These are phyloP conservation scores for Gracilaria caudata DNA, from an alignment of 23 red algal genomes.

Conservation along the genomic window DNA sequence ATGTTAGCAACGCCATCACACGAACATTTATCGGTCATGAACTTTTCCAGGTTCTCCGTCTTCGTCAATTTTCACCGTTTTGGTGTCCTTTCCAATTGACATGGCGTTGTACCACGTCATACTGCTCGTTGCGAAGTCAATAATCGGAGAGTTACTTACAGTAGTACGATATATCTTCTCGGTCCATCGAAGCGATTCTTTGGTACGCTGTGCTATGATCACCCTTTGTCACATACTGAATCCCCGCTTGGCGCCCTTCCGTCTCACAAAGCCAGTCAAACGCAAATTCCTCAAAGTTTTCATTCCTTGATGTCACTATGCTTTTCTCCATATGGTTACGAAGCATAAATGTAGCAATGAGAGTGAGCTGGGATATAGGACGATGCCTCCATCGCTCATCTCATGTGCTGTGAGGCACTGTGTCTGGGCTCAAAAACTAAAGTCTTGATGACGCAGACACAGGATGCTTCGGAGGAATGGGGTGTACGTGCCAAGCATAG, in stretches of 20 bases:
- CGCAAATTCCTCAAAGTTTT: constrained; percentile 40
- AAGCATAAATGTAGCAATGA: constrained; percentile 10
- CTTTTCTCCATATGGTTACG: constrained; percentile 29
- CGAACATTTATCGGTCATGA: constrained; percentile 1
- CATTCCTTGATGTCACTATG: constrained; percentile 18
- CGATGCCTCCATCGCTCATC: constrained; percentile 3
- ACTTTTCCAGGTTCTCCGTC: background rate
- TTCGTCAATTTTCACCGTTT: constrained; percentile 11
- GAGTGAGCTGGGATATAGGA: constrained; percentile 31
- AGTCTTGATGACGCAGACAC: constrained; percentile 27
- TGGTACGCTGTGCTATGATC: constrained; percentile 31
- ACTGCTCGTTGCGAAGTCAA: constrained; percentile 21
- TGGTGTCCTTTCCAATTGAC: constrained; percentile 16
- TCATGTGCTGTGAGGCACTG: constrained; percentile 46
- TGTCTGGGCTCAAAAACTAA: constrained; percentile 28
- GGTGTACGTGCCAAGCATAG: constrained; percentile 6
- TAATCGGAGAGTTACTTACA: constrained; percentile 9
- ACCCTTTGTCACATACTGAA: constrained; percentile 20
- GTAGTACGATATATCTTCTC: constrained; percentile 37
- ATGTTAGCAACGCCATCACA: constrained; percentile 19
- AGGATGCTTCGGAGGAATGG: constrained; percentile 27
- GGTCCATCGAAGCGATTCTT: constrained; percentile 17
- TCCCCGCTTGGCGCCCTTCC: constrained; percentile 18
- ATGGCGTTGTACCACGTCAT: constrained; percentile 30
- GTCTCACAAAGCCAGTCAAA: constrained; percentile 33